Conservation (phyloP, 2,329 filamentous ascomycete genomes). For the Uncinocarpus reesii region DNA sequence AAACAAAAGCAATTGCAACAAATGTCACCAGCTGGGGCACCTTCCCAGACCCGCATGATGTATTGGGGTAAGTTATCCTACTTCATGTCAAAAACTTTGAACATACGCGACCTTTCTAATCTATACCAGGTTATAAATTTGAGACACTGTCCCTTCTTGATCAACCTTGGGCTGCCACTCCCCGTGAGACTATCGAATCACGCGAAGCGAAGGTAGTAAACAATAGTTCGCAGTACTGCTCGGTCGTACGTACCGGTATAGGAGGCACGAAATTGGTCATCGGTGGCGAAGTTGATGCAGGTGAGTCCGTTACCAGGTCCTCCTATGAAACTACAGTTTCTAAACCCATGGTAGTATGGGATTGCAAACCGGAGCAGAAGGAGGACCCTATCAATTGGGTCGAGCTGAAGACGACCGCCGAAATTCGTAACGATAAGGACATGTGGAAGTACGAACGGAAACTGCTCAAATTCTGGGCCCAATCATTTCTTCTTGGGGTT, state of each 20-base stretch:
- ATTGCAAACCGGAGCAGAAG: constrained; percentile 58
- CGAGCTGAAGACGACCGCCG: constrained; percentile 82
- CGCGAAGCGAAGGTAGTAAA: constrained; percentile 63
- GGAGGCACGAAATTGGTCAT: constrained; percentile 65
- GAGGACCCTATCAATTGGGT: constrained; percentile 76
- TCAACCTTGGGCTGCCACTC: constrained; percentile 59
- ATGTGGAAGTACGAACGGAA: constrained; percentile 74
- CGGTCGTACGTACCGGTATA: constrained; percentile 78
- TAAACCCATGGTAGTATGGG: constrained; percentile 54
- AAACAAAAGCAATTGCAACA: constrained; percentile 48
- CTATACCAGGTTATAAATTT: constrained; percentile 75
- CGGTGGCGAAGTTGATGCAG: constrained; percentile 86
- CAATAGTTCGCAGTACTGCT: constrained; percentile 93
- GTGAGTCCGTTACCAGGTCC: constrained; percentile 37
- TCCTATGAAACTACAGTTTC: neutral
- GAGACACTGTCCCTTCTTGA: constrained; percentile 74
- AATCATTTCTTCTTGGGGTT: constrained; percentile 87
- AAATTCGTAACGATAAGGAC: constrained; percentile 58
- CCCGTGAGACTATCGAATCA: constrained; percentile 66
- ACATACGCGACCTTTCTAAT: neutral
- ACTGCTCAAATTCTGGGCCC: constrained; percentile 90
- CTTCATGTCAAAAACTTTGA: neutral
- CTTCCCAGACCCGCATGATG: constrained; percentile 70
- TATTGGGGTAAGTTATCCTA: constrained; percentile 62
- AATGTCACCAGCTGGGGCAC: constrained; percentile 42